Percentiles rank a stretch among this genome's conserved stretches.
Conservation (phyloP, 73 alveolate genomes). For the Tetrahymena malaccensis region DNA sequence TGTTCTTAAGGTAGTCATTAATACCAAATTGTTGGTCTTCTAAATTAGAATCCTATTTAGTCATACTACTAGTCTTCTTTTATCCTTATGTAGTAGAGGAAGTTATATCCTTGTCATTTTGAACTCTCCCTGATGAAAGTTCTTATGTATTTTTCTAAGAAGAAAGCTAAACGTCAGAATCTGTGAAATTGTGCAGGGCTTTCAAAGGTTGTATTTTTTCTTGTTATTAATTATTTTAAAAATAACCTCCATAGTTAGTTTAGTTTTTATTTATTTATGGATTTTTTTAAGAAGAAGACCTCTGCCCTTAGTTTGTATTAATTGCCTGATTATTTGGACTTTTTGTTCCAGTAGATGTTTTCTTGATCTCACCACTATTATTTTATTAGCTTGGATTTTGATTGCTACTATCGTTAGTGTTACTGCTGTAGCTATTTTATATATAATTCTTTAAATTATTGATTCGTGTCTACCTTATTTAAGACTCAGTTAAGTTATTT, state of each 20-base stretch:
- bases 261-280: neutral
- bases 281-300: neutral
- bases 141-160: neutral
- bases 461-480: neutral
- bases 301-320: neutral
- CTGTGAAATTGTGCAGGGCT: neutral
- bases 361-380: neutral
- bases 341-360: neutral
- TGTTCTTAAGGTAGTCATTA: neutral
- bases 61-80: neutral
- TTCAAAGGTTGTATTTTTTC: neutral
- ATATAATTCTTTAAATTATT: neutral
- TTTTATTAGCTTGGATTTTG: neutral
- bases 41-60: neutral
- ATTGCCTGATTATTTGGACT: neutral
- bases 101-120: neutral
- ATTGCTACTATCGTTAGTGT: neutral
- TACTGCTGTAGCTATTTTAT: neutral
- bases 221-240: neutral
- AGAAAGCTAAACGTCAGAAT: neutral
- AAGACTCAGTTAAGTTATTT: neutral
- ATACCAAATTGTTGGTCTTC: neutral
- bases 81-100: neutral
- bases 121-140: neutral
- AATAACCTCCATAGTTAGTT: neutral